Conservation (phyloP, 2,329 filamentous ascomycete species). For the Alternaria sp. region DNA sequence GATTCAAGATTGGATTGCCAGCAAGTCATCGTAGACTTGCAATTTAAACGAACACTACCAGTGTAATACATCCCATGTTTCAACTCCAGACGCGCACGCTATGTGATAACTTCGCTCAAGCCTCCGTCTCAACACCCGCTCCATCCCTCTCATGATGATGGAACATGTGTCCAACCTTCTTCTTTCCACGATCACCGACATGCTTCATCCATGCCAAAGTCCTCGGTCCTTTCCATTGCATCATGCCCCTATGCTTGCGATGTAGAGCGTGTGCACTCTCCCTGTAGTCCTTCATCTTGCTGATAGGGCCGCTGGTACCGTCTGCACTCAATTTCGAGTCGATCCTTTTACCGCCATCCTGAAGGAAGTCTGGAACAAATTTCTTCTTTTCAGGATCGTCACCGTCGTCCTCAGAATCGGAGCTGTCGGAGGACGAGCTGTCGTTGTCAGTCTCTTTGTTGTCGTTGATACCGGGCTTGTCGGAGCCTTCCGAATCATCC, state of each 20-base stretch:
- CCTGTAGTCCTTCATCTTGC: slow-evolving; percentile 63
- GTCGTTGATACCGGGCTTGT: slow-evolving; percentile 15
- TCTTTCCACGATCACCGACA: slow-evolving; percentile 60
- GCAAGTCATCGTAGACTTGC: background rate
- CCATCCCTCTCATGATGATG: slow-evolving; percentile 62
- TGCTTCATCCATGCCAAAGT: slow-evolving; percentile 66
- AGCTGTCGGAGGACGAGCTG: slow-evolving; percentile 23
- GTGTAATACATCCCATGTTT: background rate
- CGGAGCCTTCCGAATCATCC: slow-evolving; percentile 36
- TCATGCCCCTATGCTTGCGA: slow-evolving; percentile 68
- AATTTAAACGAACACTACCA: background rate
- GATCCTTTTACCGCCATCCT: slow-evolving; percentile 25
- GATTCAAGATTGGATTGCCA: slow-evolving; percentile 12
- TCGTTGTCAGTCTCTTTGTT: slow-evolving; percentile 45
- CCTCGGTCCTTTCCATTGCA: slow-evolving; percentile 72
- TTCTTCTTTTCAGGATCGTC: slow-evolving; percentile 24
- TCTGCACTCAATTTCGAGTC: slow-evolving; percentile 36
- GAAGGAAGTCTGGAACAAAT: slow-evolving; percentile 33
- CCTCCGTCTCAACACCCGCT: slow-evolving; percentile 71
- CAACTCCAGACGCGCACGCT: slow-evolving; percentile 11
- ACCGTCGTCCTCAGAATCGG: slow-evolving; percentile 29
- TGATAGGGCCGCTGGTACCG: slow-evolving; percentile 56
- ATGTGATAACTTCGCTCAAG: slow-evolving; percentile 48
- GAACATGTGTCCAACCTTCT: slow-evolving; percentile 56
- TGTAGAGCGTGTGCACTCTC: slow-evolving; percentile 37